Evolutionary conservation across 2,329 filamentous ascomycete genomes (phyloP).

Genomic region (Cladophialophora carrionii): DNA sequence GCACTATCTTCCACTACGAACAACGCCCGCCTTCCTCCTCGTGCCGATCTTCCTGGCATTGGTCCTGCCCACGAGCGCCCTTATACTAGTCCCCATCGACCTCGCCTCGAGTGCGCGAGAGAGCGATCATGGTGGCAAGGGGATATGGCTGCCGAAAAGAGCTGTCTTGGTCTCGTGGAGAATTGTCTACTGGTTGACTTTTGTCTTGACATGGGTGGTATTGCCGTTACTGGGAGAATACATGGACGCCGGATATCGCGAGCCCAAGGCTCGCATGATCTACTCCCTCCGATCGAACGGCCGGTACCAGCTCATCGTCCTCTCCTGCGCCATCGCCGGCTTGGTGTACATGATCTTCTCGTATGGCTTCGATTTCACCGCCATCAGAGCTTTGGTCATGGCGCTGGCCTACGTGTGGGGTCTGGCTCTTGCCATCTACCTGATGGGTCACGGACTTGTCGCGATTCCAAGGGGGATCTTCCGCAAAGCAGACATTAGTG

Average conservation of each 20-base stretch:
- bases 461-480: conserved; percentile 82
- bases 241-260: conserved; percentile 88
- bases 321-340: conserved; percentile 70
- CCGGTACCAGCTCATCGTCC: conserved; percentile 80
- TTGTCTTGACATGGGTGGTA: conserved; percentile 93
- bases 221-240: conserved; percentile 93
- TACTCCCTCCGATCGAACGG: conserved; percentile 88
- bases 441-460: conserved; percentile 97
- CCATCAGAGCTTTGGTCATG: conserved; percentile 85
- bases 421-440: conserved; percentile 85
- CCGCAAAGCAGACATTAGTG: conserved; percentile 75
- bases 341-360: conserved; percentile 81
- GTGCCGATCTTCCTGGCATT: conserved; percentile 96
- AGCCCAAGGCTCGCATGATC: conserved; percentile 75
- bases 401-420: conserved; percentile 94
- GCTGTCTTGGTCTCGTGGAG: conserved; percentile 87
- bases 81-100: conserved; percentile 92
- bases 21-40: conserved; percentile 85
- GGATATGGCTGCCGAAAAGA: conserved; percentile 82
- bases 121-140: conserved; percentile 60
- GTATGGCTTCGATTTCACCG: conserved; percentile 71
- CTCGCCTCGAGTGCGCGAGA: conserved; percentile 81
- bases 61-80: conserved; percentile 85
- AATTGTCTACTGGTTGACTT: conserved; percentile 96
- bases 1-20: conserved; percentile 85